These are phyloP conservation scores for Microcyclospora tardicrescens DNA, from an alignment of 2,329 filamentous ascomycete genomes.

Conservation along the genomic window DNA sequence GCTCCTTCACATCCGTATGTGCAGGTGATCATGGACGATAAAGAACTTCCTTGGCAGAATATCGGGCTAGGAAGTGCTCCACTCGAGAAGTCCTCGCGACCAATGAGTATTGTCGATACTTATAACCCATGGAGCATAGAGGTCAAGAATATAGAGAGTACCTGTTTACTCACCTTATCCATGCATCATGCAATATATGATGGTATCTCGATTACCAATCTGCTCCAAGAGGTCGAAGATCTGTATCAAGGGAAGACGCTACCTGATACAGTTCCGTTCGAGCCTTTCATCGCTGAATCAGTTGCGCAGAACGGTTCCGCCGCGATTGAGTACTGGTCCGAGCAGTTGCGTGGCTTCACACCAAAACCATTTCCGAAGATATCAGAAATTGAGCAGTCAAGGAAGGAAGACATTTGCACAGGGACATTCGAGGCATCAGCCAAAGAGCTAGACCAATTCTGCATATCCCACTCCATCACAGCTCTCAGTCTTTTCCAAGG, in stretches of 20 bases:
- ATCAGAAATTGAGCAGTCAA: constrained; percentile 1
- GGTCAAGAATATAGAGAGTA: constrained; percentile 5
- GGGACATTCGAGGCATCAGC: no score
- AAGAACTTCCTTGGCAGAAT: constrained; percentile 30
- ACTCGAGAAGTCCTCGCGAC: background rate
- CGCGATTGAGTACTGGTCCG: constrained; percentile 54
- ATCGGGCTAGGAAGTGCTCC: background rate
- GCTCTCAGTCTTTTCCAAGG: constrained; percentile 58
- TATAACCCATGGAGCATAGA: constrained; percentile 2
- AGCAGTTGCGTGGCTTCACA: constrained; percentile 40
- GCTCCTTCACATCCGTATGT: constrained; percentile 49
- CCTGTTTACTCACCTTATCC: constrained; percentile 30
- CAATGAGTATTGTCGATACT: background rate
- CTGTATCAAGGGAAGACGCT: constrained; percentile 39
- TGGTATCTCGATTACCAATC: constrained; percentile 57
- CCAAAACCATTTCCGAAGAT: constrained; percentile 28
- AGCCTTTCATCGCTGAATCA: constrained; percentile 50
- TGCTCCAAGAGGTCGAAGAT: constrained; percentile 59
- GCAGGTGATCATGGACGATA: constrained; percentile 52
- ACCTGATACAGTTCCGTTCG: constrained; percentile 41
- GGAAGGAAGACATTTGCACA: constrained; percentile 31
- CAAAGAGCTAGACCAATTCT: constrained; percentile 14
- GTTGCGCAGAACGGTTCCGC: constrained; percentile 34
- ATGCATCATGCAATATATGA: constrained; percentile 83
- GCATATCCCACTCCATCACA: constrained; percentile 41